Percentiles rank a stretch among this genome's conserved stretches.
These are phyloP conservation scores for Hypoxylon crocopeplum DNA, from an alignment of 495 filamentous ascomycete species.

Conservation along the genomic window DNA sequence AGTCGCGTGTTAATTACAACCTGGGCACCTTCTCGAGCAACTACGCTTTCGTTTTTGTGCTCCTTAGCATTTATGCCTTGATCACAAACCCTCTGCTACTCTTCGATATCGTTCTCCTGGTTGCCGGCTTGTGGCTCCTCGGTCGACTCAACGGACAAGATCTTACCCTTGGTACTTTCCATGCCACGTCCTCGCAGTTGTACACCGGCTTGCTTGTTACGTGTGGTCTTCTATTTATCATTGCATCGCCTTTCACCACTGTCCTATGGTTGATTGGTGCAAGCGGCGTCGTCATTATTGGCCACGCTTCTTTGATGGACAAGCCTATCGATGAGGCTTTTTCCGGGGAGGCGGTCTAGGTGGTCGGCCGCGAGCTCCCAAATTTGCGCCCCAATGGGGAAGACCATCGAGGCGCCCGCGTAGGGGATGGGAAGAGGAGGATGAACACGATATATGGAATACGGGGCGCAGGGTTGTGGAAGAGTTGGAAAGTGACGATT, in stretches of 20 bases:
- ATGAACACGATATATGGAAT: constrained; percentile 52
- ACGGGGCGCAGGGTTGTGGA: constrained; percentile 63
- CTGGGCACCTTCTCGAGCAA: constrained; percentile 97
- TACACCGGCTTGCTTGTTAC: constrained; percentile 87
- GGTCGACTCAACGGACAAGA: constrained; percentile 86
- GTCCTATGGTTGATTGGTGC: constrained; percentile 96
- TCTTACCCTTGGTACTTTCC: constrained; percentile 80
- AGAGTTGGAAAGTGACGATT: constrained; percentile 73
- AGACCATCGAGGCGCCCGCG: constrained; percentile 91
- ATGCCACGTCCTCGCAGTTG: constrained; percentile 89
- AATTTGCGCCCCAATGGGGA: constrained; percentile 94
- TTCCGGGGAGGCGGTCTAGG: constrained; percentile 99
- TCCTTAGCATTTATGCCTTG: constrained; percentile 94
- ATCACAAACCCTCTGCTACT: constrained; percentile 82
- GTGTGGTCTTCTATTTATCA: constrained; percentile 81
- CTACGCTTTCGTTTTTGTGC: constrained; percentile 90
- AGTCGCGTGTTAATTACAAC: constrained; percentile 97
- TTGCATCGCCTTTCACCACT: constrained; percentile 79
- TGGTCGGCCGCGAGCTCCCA: constrained; percentile 99
- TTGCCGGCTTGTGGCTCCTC: constrained; percentile 86
- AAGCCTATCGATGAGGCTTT: constrained; percentile 99
- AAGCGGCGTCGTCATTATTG: constrained; percentile 86
- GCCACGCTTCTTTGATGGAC: constrained; percentile 95
- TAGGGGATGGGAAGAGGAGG: constrained; percentile 64
- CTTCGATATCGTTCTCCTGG: constrained; percentile 88